Evolutionary conservation across 2,329 filamentous ascomycete genomes (phyloP).

Genomic region (Ophiostoma perfectum): DNA sequence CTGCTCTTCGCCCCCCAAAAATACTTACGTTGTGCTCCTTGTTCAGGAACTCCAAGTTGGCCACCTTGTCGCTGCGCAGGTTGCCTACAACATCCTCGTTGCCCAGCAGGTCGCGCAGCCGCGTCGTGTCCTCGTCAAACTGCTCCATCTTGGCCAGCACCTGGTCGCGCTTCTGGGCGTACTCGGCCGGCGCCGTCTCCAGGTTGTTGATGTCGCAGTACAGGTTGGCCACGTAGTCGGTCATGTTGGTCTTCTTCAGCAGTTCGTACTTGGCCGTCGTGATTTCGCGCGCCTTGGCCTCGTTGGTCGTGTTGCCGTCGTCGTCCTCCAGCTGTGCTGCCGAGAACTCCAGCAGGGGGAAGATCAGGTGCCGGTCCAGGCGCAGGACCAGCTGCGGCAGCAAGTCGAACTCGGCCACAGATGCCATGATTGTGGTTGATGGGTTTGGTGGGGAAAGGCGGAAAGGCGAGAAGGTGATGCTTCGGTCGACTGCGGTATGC

Average conservation of each 20-base stretch:
- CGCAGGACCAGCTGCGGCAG: conserved; percentile 84
- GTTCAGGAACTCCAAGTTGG: conserved; percentile 97
- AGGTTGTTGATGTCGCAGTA: conserved; percentile 84
- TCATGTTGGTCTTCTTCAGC: conserved; percentile 97
- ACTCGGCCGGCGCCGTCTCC: conserved; percentile 74
- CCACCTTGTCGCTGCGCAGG: conserved; percentile 92
- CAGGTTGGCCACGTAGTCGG: conserved; percentile 88
- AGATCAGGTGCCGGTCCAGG: conserved; percentile 93
- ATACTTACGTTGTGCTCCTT: conserved; percentile 79
- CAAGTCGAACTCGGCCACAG: conserved; percentile 42
- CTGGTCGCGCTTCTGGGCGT: conserved; percentile 80
- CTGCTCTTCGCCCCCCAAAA: no score
- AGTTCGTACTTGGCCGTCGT: conserved; percentile 86
- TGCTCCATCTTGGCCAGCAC: conserved; percentile 77
- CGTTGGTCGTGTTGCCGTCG: conserved; percentile 46
- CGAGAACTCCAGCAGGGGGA: conserved; percentile 90
- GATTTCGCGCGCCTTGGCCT: conserved; percentile 59
- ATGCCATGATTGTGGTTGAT: conserved; percentile 22
- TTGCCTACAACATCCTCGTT: conserved; percentile 87
- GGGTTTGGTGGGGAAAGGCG: neutral
- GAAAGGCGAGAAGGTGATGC: neutral
- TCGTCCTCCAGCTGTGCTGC: conserved; percentile 75
- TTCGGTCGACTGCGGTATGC: neutral
- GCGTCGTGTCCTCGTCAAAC: conserved; percentile 79
- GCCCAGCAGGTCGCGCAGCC: conserved; percentile 79